A percentile compares a stretch with the other conserved stretches of the same genome.
Evolutionary conservation across 805 yeast species (phyloP).

Genomic region (Ogataea trehalophila): DNA sequence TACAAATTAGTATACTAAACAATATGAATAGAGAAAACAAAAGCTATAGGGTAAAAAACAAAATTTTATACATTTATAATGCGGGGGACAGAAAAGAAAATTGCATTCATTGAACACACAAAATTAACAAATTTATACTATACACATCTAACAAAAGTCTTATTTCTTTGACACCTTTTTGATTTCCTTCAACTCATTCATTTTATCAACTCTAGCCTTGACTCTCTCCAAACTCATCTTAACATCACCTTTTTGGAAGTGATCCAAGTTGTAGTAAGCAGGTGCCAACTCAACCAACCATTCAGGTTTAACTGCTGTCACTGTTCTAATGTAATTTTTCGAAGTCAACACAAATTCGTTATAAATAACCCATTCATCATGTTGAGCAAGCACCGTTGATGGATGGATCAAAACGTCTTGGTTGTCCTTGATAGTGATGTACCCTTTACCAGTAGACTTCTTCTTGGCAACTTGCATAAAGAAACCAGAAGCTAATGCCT

Average conservation of each 20-base stretch:
- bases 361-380: conserved; percentile 90
- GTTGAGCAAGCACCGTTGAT: conserved; percentile 82
- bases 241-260: conserved; percentile 68
- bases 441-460: conserved; percentile 76
- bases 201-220: conserved; percentile 40
- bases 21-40: too few species aligned
- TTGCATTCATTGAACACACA: not conserved
- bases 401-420: conserved; percentile 96
- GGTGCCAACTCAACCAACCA: conserved; percentile 86
- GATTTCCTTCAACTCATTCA: conserved; percentile 28
- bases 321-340: conserved; percentile 91
- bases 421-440: conserved; percentile 88
- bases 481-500: conserved; percentile 87
- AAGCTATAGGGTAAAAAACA: too few species aligned
- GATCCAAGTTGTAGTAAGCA: conserved; percentile 56
- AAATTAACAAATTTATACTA: not conserved
- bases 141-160: not conserved
- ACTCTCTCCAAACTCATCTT: conserved; percentile 64
- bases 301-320: conserved; percentile 84
- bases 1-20: too few species aligned
- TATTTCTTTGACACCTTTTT: conserved; percentile 5
- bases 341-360: conserved; percentile 93
- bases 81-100: too few species aligned
- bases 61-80: too few species aligned
- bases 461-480: conserved; percentile 98